Base-by-base conservation (phyloP, 2,329 filamentous ascomycete species). In the Aspergillus versicolor region DNA sequence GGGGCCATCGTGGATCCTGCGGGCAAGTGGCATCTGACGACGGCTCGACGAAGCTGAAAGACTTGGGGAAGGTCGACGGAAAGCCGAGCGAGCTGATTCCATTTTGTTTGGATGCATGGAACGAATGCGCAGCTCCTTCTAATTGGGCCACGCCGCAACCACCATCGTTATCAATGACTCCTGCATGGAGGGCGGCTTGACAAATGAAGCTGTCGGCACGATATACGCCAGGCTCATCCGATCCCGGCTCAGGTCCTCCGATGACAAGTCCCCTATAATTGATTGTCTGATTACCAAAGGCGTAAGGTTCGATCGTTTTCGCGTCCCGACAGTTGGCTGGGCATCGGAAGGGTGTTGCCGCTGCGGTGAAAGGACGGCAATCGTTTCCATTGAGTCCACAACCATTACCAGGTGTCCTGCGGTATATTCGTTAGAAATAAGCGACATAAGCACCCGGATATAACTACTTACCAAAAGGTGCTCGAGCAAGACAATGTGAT, bases 161-260 rank as follows among this genome's bases (percentile, higher is more conserved):
- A 38, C 92, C 92, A 30, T 79, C 75, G 66, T 92, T 85, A 37
- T 84, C 84, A 59, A 95, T 84, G 65, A 92, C 81, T 19, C 91
- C 92, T 1, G 91, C 86, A 69, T 96, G 92, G 49, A 96, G 90
- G 34, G 91, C 92, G 12, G 92, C 83, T 57, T 86, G 88, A 69
- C 92, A 96, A 54, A 96, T 88, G 75, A 90, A 95, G 13, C 91
- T 95, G 73, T 96, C 92, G 9, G 89, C 91, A 17, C 94, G 88
- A 72, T 97, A 97, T 21, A 89, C 79, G 0, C 88, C 82, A 1
- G 65, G 64, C 5, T 74, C 70, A 2, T 73, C 67, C 4, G 73
- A 72, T 13, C 68, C 68, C 0, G 69, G 67, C 17, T 70, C 63
- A 2, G 77, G 73, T 2, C 82, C 82, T 34, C 82, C 82, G 24